These are phyloP conservation scores for Sphagnum fallax DNA, from an alignment of 228 moss, liverwort and hornwort species.

Conservation along the genomic window DNA sequence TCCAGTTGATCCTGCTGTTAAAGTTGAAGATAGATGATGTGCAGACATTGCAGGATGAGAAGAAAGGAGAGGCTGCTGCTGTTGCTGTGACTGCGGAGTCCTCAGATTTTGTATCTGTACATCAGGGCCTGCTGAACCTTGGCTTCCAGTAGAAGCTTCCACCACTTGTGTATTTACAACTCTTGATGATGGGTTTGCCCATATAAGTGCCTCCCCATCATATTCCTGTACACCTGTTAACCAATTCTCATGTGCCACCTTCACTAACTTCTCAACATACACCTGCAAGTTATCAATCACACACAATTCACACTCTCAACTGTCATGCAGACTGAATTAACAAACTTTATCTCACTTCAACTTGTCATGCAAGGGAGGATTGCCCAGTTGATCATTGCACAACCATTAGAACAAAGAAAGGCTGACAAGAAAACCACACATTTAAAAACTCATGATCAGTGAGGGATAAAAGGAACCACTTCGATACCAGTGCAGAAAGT, in stretches of 20 bases:
- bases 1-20: neutral
- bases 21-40: neutral
- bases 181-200: slow-evolving; percentile 27
- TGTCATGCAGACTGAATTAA: too few species aligned
- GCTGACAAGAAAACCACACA: too few species aligned
- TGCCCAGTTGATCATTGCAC: too few species aligned
- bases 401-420: too few species aligned
- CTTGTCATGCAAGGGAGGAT: too few species aligned
- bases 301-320: too few species aligned
- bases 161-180: slow-evolving; percentile 34
- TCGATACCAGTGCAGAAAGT: neutral
- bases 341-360: too few species aligned
- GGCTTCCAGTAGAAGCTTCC: slow-evolving; percentile 26
- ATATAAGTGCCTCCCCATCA: slow-evolving; percentile 84
- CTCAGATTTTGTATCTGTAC: neutral
- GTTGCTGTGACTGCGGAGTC: neutral
- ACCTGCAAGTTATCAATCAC: slow-evolving; percentile 22
- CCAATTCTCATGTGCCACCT: slow-evolving; percentile 89
- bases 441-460: too few species aligned
- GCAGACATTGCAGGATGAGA: too few species aligned
- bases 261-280: slow-evolving; percentile 86
- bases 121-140: neutral
- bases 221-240: slow-evolving; percentile 82
- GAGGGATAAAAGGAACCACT: too few species aligned
- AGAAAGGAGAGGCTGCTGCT: neutral